phyloP scores from a whole-genome alignment of 257 asterid genomes.

The Solanum neorickii region DNA sequence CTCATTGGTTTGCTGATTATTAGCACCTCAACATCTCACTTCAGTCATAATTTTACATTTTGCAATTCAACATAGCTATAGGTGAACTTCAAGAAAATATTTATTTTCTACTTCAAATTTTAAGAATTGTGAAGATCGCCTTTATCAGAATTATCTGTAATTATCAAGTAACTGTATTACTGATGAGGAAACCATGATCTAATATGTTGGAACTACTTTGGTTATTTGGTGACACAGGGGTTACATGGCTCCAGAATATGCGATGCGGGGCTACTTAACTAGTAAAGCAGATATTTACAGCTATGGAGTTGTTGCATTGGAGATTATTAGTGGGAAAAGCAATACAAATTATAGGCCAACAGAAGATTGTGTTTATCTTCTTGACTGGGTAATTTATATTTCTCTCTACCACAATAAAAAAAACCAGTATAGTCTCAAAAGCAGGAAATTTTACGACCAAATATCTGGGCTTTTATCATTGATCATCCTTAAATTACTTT shows the following conservation, averaged over 20 bases:
- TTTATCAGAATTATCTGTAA: not conserved
- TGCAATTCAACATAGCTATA: not conserved
- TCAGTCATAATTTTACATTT: not conserved
- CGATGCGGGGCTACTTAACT: slow-evolving; percentile 79
- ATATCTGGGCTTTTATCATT: not conserved
- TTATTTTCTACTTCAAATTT: not conserved
- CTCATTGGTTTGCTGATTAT: not conserved
- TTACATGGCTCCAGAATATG: slow-evolving; percentile 96
- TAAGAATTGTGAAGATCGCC: not conserved
- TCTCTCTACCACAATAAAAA: not conserved
- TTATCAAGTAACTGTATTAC: not conserved
- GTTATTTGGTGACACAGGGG: slow-evolving; percentile 43
- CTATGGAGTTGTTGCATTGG: slow-evolving; percentile 88
- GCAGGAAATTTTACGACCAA: slow-evolving; percentile 26
- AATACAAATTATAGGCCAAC: slow-evolving; percentile 70
- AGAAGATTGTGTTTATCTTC: slow-evolving; percentile 73
- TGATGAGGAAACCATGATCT: not conserved
- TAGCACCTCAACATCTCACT: not conserved
- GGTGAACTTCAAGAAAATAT: not conserved
- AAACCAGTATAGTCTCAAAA: not conserved
- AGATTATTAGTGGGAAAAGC: slow-evolving; percentile 85
- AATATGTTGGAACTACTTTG: not conserved
- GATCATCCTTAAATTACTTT: not conserved
- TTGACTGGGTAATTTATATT: slow-evolving; percentile 57
- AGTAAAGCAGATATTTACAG: slow-evolving; percentile 89